Evolutionary conservation across 495 filamentous ascomycete species (phyloP).

Genomic region (Poronia punctata): DNA sequence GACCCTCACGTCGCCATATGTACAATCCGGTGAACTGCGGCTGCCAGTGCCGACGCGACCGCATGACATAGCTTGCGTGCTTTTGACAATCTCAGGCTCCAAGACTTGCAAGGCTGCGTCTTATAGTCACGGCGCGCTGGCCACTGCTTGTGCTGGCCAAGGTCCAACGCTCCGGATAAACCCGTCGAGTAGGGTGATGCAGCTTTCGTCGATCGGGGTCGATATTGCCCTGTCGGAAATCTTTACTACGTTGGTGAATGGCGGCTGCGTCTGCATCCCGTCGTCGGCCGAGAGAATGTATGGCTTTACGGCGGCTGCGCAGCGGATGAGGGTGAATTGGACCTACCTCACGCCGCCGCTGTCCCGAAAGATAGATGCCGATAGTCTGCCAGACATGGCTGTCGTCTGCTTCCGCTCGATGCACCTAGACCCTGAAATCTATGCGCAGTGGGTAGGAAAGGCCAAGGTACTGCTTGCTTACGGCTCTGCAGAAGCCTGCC

Average conservation of each 20-base stretch:
- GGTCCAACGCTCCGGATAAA: slow-evolving; percentile 42
- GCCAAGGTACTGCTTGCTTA: slow-evolving; percentile 40
- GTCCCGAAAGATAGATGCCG: slow-evolving; percentile 36
- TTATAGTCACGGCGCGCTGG: slow-evolving; percentile 40
- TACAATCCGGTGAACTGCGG: slow-evolving; percentile 22
- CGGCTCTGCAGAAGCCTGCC: slow-evolving; percentile 37
- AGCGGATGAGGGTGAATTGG: slow-evolving; percentile 43
- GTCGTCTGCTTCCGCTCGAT: slow-evolving; percentile 40
- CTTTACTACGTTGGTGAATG: slow-evolving; percentile 53
- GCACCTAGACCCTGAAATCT: slow-evolving; percentile 36
- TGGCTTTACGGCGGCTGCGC: slow-evolving; percentile 32
- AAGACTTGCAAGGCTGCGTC: slow-evolving; percentile 31
- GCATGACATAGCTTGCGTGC: slow-evolving; percentile 36
- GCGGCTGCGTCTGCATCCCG: slow-evolving; percentile 45
- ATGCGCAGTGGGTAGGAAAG: slow-evolving; percentile 35
- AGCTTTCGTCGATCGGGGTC: slow-evolving; percentile 63
- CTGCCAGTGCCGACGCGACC: slow-evolving; percentile 16
- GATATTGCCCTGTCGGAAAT: slow-evolving; percentile 63
- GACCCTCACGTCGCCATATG: slow-evolving; percentile 25
- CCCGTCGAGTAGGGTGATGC: slow-evolving; percentile 48
- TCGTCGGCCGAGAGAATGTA: slow-evolving; percentile 32
- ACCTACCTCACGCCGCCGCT: slow-evolving; percentile 41
- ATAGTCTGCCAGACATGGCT: slow-evolving; percentile 28
- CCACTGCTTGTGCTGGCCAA: slow-evolving; percentile 40
- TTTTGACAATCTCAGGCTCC: slow-evolving; percentile 30